These are phyloP conservation scores for Fusarium newnesense DNA, from an alignment of 2,329 filamentous ascomycete genomes.

Conservation along the genomic window DNA sequence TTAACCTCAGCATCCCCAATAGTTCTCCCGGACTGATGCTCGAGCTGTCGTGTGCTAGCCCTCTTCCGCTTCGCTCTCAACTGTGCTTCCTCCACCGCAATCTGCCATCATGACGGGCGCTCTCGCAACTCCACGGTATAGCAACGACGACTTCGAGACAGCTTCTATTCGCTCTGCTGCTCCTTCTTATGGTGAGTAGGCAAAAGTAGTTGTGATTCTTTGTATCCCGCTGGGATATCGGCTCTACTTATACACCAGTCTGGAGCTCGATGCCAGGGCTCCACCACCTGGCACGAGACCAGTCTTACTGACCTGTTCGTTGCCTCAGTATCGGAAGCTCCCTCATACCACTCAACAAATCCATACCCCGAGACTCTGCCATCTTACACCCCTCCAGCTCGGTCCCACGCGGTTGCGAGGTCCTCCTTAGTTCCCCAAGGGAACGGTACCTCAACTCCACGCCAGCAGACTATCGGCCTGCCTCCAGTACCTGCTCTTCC, in stretches of 20 bases:
- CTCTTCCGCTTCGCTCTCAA: slow-evolving; percentile 32
- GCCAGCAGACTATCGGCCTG: slow-evolving; percentile 56
- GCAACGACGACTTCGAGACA: slow-evolving; percentile 71
- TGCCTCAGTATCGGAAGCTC: slow-evolving; percentile 67
- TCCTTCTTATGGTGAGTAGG: slow-evolving; percentile 71
- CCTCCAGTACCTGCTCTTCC: slow-evolving; percentile 60
- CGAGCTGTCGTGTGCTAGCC: slow-evolving; percentile 32
- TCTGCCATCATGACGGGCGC: slow-evolving; percentile 47
- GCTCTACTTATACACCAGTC: slow-evolving; percentile 13
- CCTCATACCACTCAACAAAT: slow-evolving; percentile 70
- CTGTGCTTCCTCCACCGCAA: slow-evolving; percentile 19
- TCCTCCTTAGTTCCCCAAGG: slow-evolving; percentile 36
- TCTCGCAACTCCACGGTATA: slow-evolving; percentile 49
- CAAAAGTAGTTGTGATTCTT: neutral
- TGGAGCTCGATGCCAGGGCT: slow-evolving; percentile 7
- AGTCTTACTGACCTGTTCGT: slow-evolving; percentile 29
- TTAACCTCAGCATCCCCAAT: slow-evolving; percentile 27
- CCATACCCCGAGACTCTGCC: slow-evolving; percentile 60
- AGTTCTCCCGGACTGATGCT: slow-evolving; percentile 38
- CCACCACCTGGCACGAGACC: slow-evolving; percentile 28
- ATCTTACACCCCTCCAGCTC: slow-evolving; percentile 57
- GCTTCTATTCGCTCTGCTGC: slow-evolving; percentile 73
- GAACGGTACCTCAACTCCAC: slow-evolving; percentile 42
- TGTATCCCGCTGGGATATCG: neutral
- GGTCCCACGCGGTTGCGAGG: slow-evolving; percentile 23